phyloP scores from a whole-genome alignment of 2,329 filamentous ascomycete genomes.

The Sporothrix pseudoabietina region DNA sequence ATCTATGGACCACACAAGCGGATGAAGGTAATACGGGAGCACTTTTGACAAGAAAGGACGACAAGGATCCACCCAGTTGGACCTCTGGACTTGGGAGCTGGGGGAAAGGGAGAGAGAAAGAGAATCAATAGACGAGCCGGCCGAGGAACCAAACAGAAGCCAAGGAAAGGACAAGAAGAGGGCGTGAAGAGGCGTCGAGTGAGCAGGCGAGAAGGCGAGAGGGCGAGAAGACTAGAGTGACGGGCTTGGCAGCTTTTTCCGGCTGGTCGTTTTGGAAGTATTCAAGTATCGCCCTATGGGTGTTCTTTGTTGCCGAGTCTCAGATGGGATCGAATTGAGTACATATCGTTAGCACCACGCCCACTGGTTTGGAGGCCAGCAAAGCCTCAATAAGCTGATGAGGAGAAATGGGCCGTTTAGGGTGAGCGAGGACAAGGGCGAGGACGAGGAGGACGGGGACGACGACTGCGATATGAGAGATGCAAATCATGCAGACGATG shows the following conservation, averaged over 20 bases:
- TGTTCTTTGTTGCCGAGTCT: constrained; percentile 17
- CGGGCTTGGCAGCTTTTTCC: background rate
- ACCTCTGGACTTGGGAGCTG: background rate
- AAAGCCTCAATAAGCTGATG: background rate
- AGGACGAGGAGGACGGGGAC: background rate
- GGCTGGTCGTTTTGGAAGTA: constrained; percentile 7
- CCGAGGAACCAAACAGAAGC: constrained; percentile 7
- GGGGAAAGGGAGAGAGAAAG: background rate
- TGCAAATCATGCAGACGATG: background rate
- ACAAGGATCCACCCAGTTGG: constrained; percentile 1
- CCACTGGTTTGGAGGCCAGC: background rate
- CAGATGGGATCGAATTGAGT: constrained; percentile 6
- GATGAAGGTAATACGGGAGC: background rate
- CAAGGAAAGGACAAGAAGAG: background rate
- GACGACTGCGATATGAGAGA: background rate
- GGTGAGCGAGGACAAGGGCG: background rate
- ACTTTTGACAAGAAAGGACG: constrained; percentile 1
- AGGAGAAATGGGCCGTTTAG: background rate
- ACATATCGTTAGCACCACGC: constrained; percentile 25
- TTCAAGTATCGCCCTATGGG: constrained; percentile 4
- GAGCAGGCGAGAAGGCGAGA: background rate
- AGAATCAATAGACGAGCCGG: background rate
- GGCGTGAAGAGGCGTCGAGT: background rate
- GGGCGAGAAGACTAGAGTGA: background rate
- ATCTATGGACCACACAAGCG: background rate